Evolutionary conservation across 164 flowering plant genomes (phyloP).

Genomic region (Vitis vinifera): DNA sequence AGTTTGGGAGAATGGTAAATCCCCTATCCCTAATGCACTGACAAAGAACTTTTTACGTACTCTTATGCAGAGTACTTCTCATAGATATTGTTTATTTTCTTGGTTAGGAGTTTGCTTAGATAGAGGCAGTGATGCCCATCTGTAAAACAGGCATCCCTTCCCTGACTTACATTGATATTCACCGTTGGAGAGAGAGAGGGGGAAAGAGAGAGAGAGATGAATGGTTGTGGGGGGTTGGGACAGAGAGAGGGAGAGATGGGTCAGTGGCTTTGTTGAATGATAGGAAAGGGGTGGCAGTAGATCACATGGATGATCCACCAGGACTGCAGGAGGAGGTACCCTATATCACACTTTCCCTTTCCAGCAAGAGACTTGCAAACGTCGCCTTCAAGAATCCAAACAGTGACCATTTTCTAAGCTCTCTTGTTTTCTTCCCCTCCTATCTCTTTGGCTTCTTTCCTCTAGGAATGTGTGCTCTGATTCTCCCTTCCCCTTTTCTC

Average conservation of each 20-base stretch:
- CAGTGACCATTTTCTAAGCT: conserved; percentile 13
- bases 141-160: no score
- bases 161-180: no score
- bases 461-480: conserved; percentile 32
- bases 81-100: no score
- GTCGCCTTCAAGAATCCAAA: conserved; percentile 11
- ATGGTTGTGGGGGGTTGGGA: background rate
- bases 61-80: no score
- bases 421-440: conserved; percentile 16
- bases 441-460: conserved; percentile 33
- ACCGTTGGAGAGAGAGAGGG: background rate
- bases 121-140: no score
- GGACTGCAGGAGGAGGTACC: conserved; percentile 1
- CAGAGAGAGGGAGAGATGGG: conserved; percentile 5
- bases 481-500: conserved; percentile 5
- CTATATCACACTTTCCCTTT: conserved; percentile 16
- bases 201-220: conserved; percentile 4
- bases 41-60: no score
- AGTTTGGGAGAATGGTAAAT: no score
- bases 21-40: no score
- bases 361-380: conserved; percentile 16
- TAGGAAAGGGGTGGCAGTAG: conserved; percentile 23
- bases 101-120: no score
- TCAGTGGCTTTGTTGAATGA: background rate
- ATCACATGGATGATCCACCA: conserved; percentile 23